Evolutionary conservation across 2,329 filamentous ascomycete species (phyloP), one percentile per base, ranked within the genome.

Genomic region (Aspergillus sojae): DNA sequence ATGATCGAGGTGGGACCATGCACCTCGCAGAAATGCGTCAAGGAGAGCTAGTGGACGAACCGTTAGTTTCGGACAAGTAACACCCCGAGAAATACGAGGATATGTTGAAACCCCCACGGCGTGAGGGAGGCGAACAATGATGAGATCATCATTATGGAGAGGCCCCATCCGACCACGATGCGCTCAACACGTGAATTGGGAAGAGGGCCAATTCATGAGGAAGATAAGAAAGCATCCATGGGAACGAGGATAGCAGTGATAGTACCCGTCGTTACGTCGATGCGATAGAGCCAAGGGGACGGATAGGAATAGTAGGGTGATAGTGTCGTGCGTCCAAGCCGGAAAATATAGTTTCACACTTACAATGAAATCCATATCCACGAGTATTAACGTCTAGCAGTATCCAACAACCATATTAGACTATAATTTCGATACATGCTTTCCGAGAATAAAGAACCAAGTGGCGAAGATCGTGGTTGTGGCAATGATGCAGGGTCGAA

Each of bases 1-100:
- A 88, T 84, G 74, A 87, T 86, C 62, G 84, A 86, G 58, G 85
- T 88, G 21, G 85, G 85, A 74, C 85, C 85, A 81, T 88, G 85
- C 75, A 85, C 80, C 78, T 88, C 85, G 77, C 85, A 88, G 75
- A 88, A 88, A 78, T 88, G 85, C 67, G 85, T 86, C 67, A 88
- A 81, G 71, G 85, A 87, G 72, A 88, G 82, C 85, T 88, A 70
- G 59, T 41, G 62, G 54, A 53, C 26, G 58, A 34, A 21, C 14
- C 6, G 54, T 62, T 58, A 64, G 58, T 61, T 56, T 36, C 5
- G 10, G 19, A 14, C 28, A 32, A 53, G 50, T 32, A 23, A 36
- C 52, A 39, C 11, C 14, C 12, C 9, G 26, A 50, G 23, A 19
- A 30, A 50, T 50, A 48, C 45, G 45, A 48, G 23, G 23, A 28